Percentiles rank a stretch among this genome's conserved stretches.
These are phyloP conservation scores for Pulveroboletus frians DNA, from an alignment of 768 basidiomycete genomes.

Conservation along the genomic window DNA sequence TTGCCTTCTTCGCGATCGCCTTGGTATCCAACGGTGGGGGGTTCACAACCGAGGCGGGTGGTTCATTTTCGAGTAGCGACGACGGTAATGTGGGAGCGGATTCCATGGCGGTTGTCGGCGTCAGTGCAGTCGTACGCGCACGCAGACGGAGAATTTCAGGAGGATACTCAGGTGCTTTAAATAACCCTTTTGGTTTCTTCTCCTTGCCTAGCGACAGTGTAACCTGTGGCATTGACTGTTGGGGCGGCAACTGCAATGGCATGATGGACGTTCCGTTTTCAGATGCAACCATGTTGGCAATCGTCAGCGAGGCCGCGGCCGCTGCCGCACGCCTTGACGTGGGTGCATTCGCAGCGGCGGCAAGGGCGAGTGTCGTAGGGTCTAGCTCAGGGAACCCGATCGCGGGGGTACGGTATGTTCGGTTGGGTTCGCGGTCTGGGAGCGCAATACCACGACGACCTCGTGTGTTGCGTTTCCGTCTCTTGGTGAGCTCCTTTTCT, in stretches of 20 bases:
- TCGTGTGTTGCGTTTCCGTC: slow-evolving; percentile 80
- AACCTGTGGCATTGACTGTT: slow-evolving; percentile 30
- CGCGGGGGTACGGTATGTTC: slow-evolving; percentile 88
- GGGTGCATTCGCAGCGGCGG: slow-evolving; percentile 60
- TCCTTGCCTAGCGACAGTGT: slow-evolving; percentile 47
- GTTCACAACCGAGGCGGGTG: slow-evolving; percentile 37
- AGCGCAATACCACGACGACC: slow-evolving; percentile 74
- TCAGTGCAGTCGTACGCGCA: slow-evolving; percentile 55
- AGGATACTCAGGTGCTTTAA: slow-evolving; percentile 65
- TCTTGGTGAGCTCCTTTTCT: slow-evolving; percentile 86
- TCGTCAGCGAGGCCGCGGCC: slow-evolving; percentile 75
- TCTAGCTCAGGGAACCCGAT: slow-evolving; percentile 80
- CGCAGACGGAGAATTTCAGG: slow-evolving; percentile 52
- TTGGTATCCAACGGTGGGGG: slow-evolving; percentile 43
- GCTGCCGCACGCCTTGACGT: slow-evolving; percentile 81
- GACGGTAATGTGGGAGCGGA: slow-evolving; percentile 44
- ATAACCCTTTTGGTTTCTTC: slow-evolving; percentile 65
- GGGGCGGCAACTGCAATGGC: slow-evolving; percentile 40
- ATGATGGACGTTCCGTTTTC: slow-evolving; percentile 71
- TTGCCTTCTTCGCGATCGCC: slow-evolving; percentile 53
- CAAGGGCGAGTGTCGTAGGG: slow-evolving; percentile 61
- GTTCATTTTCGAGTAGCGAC: slow-evolving; percentile 58
- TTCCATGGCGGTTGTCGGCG: slow-evolving; percentile 64
- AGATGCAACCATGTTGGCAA: slow-evolving; percentile 87
- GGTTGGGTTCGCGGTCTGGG: slow-evolving; percentile 88